Percentiles rank a stretch among this genome's conserved stretches.
These are phyloP conservation scores for Anthostomella pinea DNA, from an alignment of 2,329 filamentous ascomycete species.

Conservation along the genomic window DNA sequence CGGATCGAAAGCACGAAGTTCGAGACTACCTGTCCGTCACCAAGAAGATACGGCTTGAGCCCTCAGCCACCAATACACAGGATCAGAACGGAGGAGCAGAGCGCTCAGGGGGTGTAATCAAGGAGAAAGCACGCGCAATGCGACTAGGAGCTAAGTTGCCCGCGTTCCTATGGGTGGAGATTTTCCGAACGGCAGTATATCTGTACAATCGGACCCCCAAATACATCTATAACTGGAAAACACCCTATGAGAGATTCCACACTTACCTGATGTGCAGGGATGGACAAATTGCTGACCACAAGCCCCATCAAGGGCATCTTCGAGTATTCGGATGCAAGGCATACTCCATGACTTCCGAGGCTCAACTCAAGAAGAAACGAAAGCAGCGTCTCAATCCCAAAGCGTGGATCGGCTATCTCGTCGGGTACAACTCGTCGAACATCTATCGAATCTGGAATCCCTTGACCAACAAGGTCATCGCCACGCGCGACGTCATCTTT, in stretches of 20 bases:
- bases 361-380: neutral
- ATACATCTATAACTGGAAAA: neutral
- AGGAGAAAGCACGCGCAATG: neutral
- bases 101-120: neutral
- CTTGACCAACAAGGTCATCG: neutral
- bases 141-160: neutral
- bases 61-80: too few species aligned
- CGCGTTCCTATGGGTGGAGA: neutral
- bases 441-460: slow-evolving; percentile 1
- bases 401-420: slow-evolving; percentile 1
- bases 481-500: neutral
- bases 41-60: too few species aligned
- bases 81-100: neutral
- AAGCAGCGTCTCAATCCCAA: neutral
- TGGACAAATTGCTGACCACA: neutral
- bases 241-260: slow-evolving; percentile 1
- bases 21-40: too few species aligned
- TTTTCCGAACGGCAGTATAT: neutral
- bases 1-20: too few species aligned
- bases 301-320: neutral
- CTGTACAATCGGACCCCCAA: slow-evolving; percentile 1
- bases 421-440: neutral
- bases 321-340: neutral
- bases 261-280: neutral
- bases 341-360: neutral